phyloP scores from a whole-genome alignment of 345 rosid genomes.

The Iberis pinnata region DNA sequence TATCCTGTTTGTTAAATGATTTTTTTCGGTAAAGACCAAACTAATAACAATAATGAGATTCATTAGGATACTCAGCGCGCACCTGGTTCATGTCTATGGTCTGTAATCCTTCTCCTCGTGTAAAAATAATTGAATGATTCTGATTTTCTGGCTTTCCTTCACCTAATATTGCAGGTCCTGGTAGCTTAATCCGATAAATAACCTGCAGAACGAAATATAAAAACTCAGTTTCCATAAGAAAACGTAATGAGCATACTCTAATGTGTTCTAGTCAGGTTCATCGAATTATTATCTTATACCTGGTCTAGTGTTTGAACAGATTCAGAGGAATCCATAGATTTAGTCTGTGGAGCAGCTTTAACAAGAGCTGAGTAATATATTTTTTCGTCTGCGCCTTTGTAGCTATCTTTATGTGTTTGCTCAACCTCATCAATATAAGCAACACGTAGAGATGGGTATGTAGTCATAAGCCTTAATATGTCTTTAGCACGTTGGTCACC shows the following conservation, averaged over 20 bases:
- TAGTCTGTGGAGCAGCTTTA: constrained; percentile 55
- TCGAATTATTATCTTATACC: constrained; percentile 34
- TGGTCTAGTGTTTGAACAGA: constrained; percentile 65
- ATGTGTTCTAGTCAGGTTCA: constrained; percentile 3
- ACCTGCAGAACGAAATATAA: constrained; percentile 29
- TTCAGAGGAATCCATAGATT: constrained; percentile 59
- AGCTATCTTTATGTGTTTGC: constrained; percentile 48
- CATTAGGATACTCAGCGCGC: constrained; percentile 4
- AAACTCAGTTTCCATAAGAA: constrained; percentile 12
- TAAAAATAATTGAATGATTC: constrained; percentile 54
- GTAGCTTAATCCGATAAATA: constrained; percentile 50
- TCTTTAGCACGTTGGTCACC: constrained; percentile 64
- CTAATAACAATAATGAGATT: background rate
- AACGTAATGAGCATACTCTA: background rate
- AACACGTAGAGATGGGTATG: constrained; percentile 71
- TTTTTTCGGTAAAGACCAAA: background rate
- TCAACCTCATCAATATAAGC: constrained; percentile 77
- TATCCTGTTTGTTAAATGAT: constrained; percentile 38
- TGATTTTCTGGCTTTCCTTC: constrained; percentile 65
- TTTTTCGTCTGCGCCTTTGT: constrained; percentile 39
- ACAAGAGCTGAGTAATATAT: constrained; percentile 62
- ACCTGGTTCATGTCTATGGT: constrained; percentile 68
- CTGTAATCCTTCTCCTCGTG: constrained; percentile 57
- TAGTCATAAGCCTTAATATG: constrained; percentile 62
- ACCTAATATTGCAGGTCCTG: constrained; percentile 52